Evolutionary conservation across 192 early-diverging fungal genomes (phyloP).

Genomic region (Coemansia guatemalensis): DNA sequence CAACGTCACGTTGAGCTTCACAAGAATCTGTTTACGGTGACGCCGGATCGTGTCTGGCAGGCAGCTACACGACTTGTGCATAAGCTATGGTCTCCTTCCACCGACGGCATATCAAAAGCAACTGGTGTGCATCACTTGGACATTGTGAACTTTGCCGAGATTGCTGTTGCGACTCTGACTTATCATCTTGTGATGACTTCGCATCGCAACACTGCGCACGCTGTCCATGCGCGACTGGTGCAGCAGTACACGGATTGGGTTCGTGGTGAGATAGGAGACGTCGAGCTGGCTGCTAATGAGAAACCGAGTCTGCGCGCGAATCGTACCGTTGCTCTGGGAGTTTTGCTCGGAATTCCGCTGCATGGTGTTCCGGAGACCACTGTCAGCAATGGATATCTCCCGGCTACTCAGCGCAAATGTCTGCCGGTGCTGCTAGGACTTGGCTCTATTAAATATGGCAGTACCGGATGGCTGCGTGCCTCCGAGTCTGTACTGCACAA

Average conservation of each 20-base stretch:
- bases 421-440: slow-evolving; percentile 26
- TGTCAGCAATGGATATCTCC: slow-evolving; percentile 31
- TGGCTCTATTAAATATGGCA: slow-evolving; percentile 35
- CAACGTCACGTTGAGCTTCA: slow-evolving; percentile 37
- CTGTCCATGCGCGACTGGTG: slow-evolving; percentile 18
- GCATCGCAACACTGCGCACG: slow-evolving; percentile 10
- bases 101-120: neutral
- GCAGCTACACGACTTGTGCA: slow-evolving; percentile 23
- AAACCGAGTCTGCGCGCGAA: slow-evolving; percentile 20
- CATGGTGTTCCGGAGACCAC: slow-evolving; percentile 44
- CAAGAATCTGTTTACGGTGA: slow-evolving; percentile 22
- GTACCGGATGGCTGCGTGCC: slow-evolving; percentile 34
- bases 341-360: slow-evolving; percentile 39
- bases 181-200: slow-evolving; percentile 34
- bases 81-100: slow-evolving; percentile 4
- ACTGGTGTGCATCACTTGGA: slow-evolving; percentile 7
- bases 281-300: slow-evolving; percentile 19
- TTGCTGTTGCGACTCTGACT: slow-evolving; percentile 25
- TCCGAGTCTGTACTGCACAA: slow-evolving; percentile 16
- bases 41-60: slow-evolving; percentile 43
- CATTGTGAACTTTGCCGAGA: slow-evolving; percentile 12
- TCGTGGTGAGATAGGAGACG: slow-evolving; percentile 7
- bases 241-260: slow-evolving; percentile 15
- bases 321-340: slow-evolving; percentile 23
- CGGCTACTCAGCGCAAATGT: slow-evolving; percentile 19